Evolutionary conservation across 805 yeast species (phyloP).

Genomic region (Wickerhamiella musiphila): DNA sequence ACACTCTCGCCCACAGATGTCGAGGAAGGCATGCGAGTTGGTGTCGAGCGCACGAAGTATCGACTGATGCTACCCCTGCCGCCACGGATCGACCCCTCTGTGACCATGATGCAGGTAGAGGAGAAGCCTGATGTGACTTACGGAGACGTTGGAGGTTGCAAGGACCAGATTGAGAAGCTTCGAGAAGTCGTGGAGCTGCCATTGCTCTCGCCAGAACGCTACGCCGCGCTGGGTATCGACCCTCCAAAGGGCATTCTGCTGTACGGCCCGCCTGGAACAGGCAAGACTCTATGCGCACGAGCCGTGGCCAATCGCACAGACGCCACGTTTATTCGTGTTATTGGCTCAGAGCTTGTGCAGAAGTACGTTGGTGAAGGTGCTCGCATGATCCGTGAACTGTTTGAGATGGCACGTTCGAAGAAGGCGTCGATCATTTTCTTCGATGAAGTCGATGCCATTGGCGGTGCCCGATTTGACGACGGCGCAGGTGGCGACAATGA

Average conservation of each 20-base stretch:
- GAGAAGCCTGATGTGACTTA: constrained; percentile 98
- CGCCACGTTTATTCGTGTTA: constrained; percentile 94
- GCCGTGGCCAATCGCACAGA: constrained; percentile 99
- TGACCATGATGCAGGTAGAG: constrained; percentile 99
- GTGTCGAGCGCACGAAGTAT: constrained; percentile 93
- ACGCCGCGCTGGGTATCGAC: constrained; percentile 91
- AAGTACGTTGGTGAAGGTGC: constrained; percentile 99
- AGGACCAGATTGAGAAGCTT: constrained; percentile 91
- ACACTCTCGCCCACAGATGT: constrained; percentile 96
- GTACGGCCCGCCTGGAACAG: constrained; percentile 98
- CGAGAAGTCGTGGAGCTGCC: constrained; percentile 95
- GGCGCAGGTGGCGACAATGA: constrained; percentile 99
- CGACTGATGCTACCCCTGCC: constrained; percentile 95
- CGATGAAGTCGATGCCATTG: constrained; percentile 97
- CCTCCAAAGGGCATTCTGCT: constrained; percentile 96
- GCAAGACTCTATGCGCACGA: constrained; percentile 94
- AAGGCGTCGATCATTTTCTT: constrained; percentile 96
- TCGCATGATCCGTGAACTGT: constrained; percentile 95
- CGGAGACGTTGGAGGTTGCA: constrained; percentile 96
- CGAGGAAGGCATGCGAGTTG: constrained; percentile 99
- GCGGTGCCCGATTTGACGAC: constrained; percentile 99
- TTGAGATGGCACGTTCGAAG: constrained; percentile 97
- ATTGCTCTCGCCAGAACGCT: constrained; percentile 84
- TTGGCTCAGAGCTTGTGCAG: constrained; percentile 96
- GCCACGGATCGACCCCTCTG: constrained; percentile 93